Evolutionary conservation across 1,139 yeast genomes (phyloP).

Genomic region (Wickerhamiella infanticola): DNA sequence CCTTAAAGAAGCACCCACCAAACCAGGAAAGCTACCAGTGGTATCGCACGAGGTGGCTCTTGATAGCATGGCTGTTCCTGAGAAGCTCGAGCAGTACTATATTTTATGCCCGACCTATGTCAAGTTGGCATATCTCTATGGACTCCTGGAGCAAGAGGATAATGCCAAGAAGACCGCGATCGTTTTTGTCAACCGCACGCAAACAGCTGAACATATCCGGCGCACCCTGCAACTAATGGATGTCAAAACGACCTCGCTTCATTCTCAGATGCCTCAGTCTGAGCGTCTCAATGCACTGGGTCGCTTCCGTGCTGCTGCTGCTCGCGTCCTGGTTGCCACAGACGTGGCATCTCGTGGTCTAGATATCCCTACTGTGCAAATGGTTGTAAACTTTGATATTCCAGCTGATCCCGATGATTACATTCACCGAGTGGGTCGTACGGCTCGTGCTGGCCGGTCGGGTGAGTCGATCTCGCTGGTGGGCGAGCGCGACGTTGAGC

Average conservation of each 20-base stretch:
- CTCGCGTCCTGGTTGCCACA: constrained; percentile 80
- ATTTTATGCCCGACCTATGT: constrained; percentile 62
- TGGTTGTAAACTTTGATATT: constrained; percentile 80
- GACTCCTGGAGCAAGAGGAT: constrained; percentile 44
- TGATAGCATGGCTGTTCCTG: constrained; percentile 54
- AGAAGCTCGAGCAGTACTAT: constrained; percentile 45
- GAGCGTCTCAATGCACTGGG: constrained; percentile 86
- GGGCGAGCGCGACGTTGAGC: constrained; percentile 67
- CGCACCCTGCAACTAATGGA: constrained; percentile 61
- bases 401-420: constrained; percentile 96
- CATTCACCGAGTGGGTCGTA: constrained; percentile 98
- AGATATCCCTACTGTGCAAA: constrained; percentile 82
- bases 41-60: constrained; percentile 68
- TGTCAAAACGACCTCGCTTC: constrained; percentile 73
- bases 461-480: constrained; percentile 61
- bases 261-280: constrained; percentile 86
- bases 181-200: constrained; percentile 80
- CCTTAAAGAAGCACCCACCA: constrained; percentile 51
- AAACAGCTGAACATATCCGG: constrained; percentile 73
- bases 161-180: constrained; percentile 57
- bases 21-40: constrained; percentile 41
- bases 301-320: constrained; percentile 87
- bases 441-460: constrained; percentile 94
- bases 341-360: constrained; percentile 96
- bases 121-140: constrained; percentile 74